phyloP scores from a whole-genome alignment of 2,329 filamentous ascomycete species.

The Chaetomiaceae sp. region DNA sequence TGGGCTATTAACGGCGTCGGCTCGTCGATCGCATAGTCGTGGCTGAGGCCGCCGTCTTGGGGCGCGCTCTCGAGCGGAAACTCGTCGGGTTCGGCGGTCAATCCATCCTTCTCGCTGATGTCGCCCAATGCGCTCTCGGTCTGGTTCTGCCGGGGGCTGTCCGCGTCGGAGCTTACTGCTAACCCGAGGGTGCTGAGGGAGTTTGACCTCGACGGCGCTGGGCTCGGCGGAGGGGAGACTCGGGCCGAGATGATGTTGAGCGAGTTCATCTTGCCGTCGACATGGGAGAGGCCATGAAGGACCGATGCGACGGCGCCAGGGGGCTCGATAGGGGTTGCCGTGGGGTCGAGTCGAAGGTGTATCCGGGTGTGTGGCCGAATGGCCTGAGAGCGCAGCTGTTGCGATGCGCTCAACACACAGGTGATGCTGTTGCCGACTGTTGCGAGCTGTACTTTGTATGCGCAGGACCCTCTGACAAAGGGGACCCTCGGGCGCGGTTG shows the following conservation, averaged over 20 bases:
- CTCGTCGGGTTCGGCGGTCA: conserved; percentile 32
- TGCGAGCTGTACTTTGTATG: background rate
- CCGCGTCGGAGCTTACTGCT: conserved; percentile 41
- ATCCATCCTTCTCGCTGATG: conserved; percentile 30
- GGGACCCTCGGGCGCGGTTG: background rate
- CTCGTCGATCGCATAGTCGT: conserved; percentile 47
- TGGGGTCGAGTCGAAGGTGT: background rate
- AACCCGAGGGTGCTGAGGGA: conserved; percentile 53
- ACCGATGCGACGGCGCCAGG: conserved; percentile 19
- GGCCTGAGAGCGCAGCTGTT: conserved; percentile 4
- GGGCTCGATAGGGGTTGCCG: background rate
- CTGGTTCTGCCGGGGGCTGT: conserved; percentile 29
- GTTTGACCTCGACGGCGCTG: conserved; percentile 55
- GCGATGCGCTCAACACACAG: conserved; percentile 8
- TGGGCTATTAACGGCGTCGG: conserved; percentile 61
- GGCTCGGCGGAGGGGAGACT: conserved; percentile 61
- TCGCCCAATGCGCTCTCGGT: conserved; percentile 27
- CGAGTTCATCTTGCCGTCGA: conserved; percentile 79
- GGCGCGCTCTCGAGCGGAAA: conserved; percentile 32
- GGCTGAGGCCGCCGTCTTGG: conserved; percentile 20
- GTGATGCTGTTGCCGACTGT: background rate
- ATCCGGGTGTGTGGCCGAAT: conserved; percentile 9
- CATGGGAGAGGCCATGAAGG: conserved; percentile 51
- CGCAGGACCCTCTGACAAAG: background rate
- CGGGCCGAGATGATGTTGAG: conserved; percentile 88